Evolutionary conservation across 2,329 filamentous ascomycete species (phyloP), one percentile per base, ranked within the genome.

Genomic region (Hymenoscyphus scutula): DNA sequence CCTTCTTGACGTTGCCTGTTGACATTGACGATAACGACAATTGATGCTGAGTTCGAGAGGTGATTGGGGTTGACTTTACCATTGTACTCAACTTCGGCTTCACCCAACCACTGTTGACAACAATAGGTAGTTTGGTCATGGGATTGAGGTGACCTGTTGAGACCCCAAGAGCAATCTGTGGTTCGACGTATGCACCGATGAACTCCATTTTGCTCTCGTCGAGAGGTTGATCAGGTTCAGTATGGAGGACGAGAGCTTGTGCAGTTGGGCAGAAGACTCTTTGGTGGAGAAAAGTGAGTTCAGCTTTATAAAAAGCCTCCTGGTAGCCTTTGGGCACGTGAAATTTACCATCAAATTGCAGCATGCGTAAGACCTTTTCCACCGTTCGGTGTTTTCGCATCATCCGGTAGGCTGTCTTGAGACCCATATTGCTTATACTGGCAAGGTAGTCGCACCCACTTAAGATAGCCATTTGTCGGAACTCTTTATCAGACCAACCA

Each of bases 361-460:
- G 79, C 79, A 91, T 90, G 58, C 88, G 87, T 61, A 99, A 79
- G 19, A 96, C 83, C 63, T 88, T 89, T 59, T 98, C 94, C 5
- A 95, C 84, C 0, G 86, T 91, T 75, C 94, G 97, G 78, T 97
- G 86, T 75, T 96, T 97, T 64, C 94, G 87, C 63, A 99, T 84
- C 79, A 95, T 85, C 53, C 92, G 88, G 76, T 99, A 90, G 0
- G 95, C 94, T 5, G 93, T 98, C 80, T 97, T 98, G 61, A 99
- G 76, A 0, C 95, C 95, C 76, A 99, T 86, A 58, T 89, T 89
- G 62, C 86, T 88, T 65, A 99, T 90, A 63, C 89, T 90, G 2
- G 88, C 81, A n/a, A 98, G 83, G 75, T 99, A 99, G 74, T 99
- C 95, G 74, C 95, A 99, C 7, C 95, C 95, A 73, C 92, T 97